Evolutionary conservation across 164 flowering plant genomes (phyloP), one percentile per base, ranked within the genome.

Genomic region (Annona squamosa): DNA sequence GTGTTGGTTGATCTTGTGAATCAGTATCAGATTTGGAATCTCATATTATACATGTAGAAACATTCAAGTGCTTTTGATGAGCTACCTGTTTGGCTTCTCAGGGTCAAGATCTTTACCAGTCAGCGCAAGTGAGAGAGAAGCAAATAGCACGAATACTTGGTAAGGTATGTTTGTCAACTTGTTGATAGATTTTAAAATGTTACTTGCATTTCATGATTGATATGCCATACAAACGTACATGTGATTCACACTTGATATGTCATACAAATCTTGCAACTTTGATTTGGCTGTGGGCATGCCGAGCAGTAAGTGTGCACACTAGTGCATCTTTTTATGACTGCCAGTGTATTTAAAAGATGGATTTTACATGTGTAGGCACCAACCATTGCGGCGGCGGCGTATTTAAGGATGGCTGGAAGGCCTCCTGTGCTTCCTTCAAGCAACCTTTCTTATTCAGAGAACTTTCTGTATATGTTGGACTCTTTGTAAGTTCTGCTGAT

Each of bases 301-400:
- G 37, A 26, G 37, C 37, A 26, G 37, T 26, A 26, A 26, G 37
- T 26, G 37, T 26, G 37, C 37, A 26, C 1, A 26, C 37, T 26
- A 26, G 37, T 26, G 37, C 37, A 26, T 66, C 17, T 12, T 66
- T 66, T 9, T 37, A 66, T 66, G 12, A 13, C 45, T 66, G n/a
- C 16, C 9, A 10, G 43, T 63, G 17, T 42, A 66, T 37, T 66
- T 37, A 13, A 6, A 16, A 42, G 43, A 12, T 13, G 26, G 2
- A 12, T 13, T 66, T 13, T 42, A 66, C 45, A 66, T 46, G 5
- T 72, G 46, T 86, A 96, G 98, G 98, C 89, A 56, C 97, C 99
- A 65, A 93, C 98, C 48, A 90, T 96, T 82, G 99, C 98, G n/a
- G 99, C 99, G 2, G 97, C 99, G 48, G 98, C 97, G 78, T 96